Percentiles rank a stretch among this genome's conserved stretches.
phyloP scores from a whole-genome alignment of 345 rosid genomes.

The Barbarea vulgaris region DNA sequence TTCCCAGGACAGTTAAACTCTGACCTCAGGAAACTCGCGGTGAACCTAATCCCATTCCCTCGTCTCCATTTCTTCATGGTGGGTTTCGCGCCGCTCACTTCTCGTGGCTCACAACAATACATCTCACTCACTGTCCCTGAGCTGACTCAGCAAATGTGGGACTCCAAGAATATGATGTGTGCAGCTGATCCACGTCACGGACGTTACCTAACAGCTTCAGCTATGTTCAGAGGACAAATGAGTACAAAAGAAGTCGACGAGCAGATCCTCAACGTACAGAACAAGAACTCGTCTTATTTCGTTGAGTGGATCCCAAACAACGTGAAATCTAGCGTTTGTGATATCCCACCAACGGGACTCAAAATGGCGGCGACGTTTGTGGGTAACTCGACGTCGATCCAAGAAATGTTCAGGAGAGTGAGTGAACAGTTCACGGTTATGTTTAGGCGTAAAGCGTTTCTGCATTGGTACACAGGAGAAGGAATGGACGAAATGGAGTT shows the following conservation, averaged over 20 bases:
- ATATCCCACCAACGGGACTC: constrained; percentile 31
- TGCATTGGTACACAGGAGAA: constrained; percentile 38
- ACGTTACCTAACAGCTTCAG: constrained; percentile 34
- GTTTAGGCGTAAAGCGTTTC: constrained; percentile 33
- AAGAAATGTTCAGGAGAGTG: constrained; percentile 36
- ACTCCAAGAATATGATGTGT: constrained; percentile 38
- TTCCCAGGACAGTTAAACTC: constrained; percentile 33
- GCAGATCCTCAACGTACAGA: constrained; percentile 26
- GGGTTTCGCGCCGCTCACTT: constrained; percentile 31
- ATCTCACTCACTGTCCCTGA: constrained; percentile 32
- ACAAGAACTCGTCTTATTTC: constrained; percentile 36
- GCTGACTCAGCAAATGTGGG: constrained; percentile 36
- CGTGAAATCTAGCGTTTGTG: constrained; percentile 30
- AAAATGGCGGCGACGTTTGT: constrained; percentile 31
- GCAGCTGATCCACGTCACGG: constrained; percentile 38
- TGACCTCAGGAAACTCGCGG: constrained; percentile 29
- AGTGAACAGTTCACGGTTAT: constrained; percentile 35
- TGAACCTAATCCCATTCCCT: constrained; percentile 37
- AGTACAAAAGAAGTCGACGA: constrained; percentile 34
- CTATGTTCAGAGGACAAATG: constrained; percentile 35
- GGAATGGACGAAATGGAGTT: constrained; percentile 37
- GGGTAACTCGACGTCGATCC: constrained; percentile 29
- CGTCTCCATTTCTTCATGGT: constrained; percentile 41
- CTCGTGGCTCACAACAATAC: constrained; percentile 32
- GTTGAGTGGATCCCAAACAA: constrained; percentile 39